Evolutionary conservation across 2,329 filamentous ascomycete species (phyloP), one percentile per base, ranked within the genome.

Genomic region (Colletotrichum magnum): DNA sequence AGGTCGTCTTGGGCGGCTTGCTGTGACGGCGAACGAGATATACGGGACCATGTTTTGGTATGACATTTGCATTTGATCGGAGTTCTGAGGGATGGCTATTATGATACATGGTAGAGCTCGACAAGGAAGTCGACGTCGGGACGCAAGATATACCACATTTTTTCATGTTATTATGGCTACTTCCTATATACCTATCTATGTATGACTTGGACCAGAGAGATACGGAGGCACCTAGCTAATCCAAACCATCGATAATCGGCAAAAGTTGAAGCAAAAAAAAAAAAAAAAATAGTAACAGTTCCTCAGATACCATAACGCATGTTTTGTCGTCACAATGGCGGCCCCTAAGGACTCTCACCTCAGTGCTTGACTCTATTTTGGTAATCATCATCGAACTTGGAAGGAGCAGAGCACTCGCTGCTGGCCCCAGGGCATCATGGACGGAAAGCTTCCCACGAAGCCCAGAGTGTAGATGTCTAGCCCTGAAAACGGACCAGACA

Each of bases 291-390:
- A n/a, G 9, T 10, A 36, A 54, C 24, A 71, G 71, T 83, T 79
- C 78, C 81, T 85, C 83, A 85, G 83, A 83, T 80, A 83, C 81
- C 81, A 83, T 83, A 84, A 84, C 81, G 82, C 82, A 77, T 86
- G 75, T 71, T 72, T 72, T 71, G 71, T 72, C 71, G 68, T 72
- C 71, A 71, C 65, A 72, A 60, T 62, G 71, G 71, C 62, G 77
- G 69, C 64, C 71, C 57, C 69, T 72, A 62, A 69, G 69, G 69
- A 64, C 64, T 70, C 68, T 71, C 61, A 68, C 88, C 89, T 97
- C 93, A 93, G 95, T 94, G 94, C 94, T 98, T 98, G 94, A 98
- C 94, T 98, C 95, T 97, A 95, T 67, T 95, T 36, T 92, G 88
- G 86, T 91, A 89, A 90, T 97, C 94, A 97, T 98, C 95, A 97